These are phyloP conservation scores for Tetrapisispora iriomotensis DNA, from an alignment of 805 yeast genomes.

Conservation along the genomic window DNA sequence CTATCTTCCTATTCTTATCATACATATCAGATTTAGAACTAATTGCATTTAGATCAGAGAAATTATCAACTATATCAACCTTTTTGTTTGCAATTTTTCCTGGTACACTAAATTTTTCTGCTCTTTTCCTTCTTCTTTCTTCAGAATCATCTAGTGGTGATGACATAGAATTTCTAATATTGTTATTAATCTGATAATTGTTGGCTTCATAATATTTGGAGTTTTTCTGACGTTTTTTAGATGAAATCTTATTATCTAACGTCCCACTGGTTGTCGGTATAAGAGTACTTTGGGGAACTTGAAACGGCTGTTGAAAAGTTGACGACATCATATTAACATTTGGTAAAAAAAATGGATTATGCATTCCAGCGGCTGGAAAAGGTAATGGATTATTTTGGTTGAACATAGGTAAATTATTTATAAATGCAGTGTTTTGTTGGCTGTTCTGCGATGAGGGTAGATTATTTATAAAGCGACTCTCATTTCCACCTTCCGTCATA, in stretches of 20 bases:
- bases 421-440: too few relatives aligned
- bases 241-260: background rate
- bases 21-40: conserved; percentile 24
- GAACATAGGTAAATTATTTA: background rate
- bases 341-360: background rate
- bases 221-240: background rate
- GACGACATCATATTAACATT: conserved; percentile 1
- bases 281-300: background rate
- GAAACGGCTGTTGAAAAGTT: background rate
- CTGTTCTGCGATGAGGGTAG: too few relatives aligned
- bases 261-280: background rate
- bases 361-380: background rate
- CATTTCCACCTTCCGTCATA: too few relatives aligned
- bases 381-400: background rate
- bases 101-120: conserved; percentile 27
- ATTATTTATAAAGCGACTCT: too few relatives aligned
- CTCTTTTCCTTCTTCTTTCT: conserved; percentile 27
- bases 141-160: conserved; percentile 1
- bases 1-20: conserved; percentile 31
- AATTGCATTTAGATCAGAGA: conserved; percentile 22
- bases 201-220: background rate
- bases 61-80: conserved; percentile 15
- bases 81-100: background rate
- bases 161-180: background rate
- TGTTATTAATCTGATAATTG: background rate